These are phyloP conservation scores for Syncephalastrum monosporum DNA, from an alignment of 371 early-diverging fungal species.

Conservation along the genomic window DNA sequence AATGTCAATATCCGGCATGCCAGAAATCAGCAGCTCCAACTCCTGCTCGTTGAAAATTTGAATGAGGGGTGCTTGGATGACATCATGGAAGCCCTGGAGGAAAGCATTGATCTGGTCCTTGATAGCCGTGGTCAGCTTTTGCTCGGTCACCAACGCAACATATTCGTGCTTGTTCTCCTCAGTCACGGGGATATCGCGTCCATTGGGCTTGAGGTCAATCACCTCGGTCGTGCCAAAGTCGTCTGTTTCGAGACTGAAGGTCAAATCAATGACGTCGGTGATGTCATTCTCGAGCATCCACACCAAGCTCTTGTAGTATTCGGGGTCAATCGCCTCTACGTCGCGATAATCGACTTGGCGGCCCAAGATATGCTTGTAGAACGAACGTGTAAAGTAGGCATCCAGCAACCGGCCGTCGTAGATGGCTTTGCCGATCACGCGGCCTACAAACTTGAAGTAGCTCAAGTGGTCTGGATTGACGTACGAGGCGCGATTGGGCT, in stretches of 20 bases:
- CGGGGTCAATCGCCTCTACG: slow-evolving; percentile 97
- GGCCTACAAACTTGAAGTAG: slow-evolving; percentile 98
- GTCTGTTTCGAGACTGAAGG: slow-evolving; percentile 93
- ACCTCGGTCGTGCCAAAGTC: slow-evolving; percentile 88
- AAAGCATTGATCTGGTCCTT: slow-evolving; percentile 94
- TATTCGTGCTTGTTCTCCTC: slow-evolving; percentile 98
- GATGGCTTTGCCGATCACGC: slow-evolving; percentile 98
- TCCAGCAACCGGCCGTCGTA: slow-evolving; percentile 94
- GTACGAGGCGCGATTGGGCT: slow-evolving; percentile 94
- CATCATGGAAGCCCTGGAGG: slow-evolving; percentile 94
- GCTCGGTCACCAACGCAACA: slow-evolving; percentile 89
- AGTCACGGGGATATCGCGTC: slow-evolving; percentile 91
- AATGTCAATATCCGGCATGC: slow-evolving; percentile 97
- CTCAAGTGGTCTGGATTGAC: slow-evolving; percentile 95
- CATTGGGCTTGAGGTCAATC: slow-evolving; percentile 89
- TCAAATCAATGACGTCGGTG: slow-evolving; percentile 92
- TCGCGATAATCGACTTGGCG: slow-evolving; percentile 92
- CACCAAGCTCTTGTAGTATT: slow-evolving; percentile 94
- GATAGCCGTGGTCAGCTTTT: slow-evolving; percentile 85
- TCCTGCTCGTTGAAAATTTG: slow-evolving; percentile 99
- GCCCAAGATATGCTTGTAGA: slow-evolving; percentile 97
- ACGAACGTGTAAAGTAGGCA: slow-evolving; percentile 96
- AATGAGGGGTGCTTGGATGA: slow-evolving; percentile 89
- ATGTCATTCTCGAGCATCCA: slow-evolving; percentile 99
- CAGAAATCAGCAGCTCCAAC: slow-evolving; percentile 97